These are phyloP conservation scores for Mycena filopes DNA, from an alignment of 768 basidiomycete species.

Conservation along the genomic window DNA sequence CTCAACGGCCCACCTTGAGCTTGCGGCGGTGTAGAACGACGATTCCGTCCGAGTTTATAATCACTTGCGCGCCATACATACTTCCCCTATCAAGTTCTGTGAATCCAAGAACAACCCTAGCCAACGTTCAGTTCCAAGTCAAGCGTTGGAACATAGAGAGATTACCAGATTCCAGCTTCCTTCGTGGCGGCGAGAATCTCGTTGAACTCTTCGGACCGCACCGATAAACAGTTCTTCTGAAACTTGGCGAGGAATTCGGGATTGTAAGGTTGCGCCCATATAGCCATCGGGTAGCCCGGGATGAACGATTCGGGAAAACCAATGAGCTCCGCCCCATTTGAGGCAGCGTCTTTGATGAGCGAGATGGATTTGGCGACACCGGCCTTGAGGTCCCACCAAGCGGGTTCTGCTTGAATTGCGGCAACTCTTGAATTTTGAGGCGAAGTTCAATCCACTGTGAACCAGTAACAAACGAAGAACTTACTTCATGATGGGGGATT, in stretches of 20 bases:
- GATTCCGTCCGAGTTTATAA: constrained; percentile 30
- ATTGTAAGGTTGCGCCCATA: constrained; percentile 32
- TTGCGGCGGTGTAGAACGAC: constrained; percentile 35
- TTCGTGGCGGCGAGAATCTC: constrained; percentile 25
- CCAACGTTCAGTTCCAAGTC: neutral
- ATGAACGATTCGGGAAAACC: constrained; percentile 38
- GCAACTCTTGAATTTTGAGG: constrained; percentile 23
- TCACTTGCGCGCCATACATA: constrained; percentile 33
- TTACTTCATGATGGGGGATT: too few species aligned
- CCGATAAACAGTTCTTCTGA: constrained; percentile 25
- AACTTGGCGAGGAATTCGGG: constrained; percentile 28
- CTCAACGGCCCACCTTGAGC: constrained; percentile 14
- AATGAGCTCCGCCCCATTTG: constrained; percentile 35
- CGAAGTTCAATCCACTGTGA: too few species aligned
- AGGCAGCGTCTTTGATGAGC: constrained; percentile 31
- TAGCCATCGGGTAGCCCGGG: constrained; percentile 34
- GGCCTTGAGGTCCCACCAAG: constrained; percentile 32
- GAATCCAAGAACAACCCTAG: constrained; percentile 35
- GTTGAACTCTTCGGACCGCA: constrained; percentile 28
- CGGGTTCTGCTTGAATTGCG: constrained; percentile 35
- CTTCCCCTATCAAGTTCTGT: constrained; percentile 28
- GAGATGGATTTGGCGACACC: constrained; percentile 28
- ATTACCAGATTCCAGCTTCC: constrained; percentile 32
- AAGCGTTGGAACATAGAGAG: neutral
- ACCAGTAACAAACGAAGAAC: too few species aligned